Base-by-base conservation (phyloP, 2,329 filamentous ascomycete genomes). In the Diaporthe helianthi region DNA sequence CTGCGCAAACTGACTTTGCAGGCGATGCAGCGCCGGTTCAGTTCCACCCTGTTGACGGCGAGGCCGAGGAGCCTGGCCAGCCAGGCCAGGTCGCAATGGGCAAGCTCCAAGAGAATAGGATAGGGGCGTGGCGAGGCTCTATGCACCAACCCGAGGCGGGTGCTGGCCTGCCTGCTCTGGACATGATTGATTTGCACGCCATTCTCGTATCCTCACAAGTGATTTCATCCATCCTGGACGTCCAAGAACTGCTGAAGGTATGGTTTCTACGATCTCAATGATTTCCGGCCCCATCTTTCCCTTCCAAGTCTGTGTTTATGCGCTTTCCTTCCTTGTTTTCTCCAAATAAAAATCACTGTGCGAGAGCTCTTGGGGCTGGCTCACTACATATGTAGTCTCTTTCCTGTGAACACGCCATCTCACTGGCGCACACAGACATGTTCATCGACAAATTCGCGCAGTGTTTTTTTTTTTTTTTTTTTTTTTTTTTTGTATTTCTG, bases 181-280 rank as follows among this genome's bases (percentile, higher is more conserved):
- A 95, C 80, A 94, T 95, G 90, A 90, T 95, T 76, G 92, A 94
- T 78, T 79, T 94, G 71, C 90, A 92, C 51, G 91, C 90, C 29
- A 94, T 95, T 69, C 83, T 95, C 17, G 89, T 92, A 74, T 93
- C 90, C 3, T 93, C 91, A 12, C 92, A 94, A 76, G 87, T 94
- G 52, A 90, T 95, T 52, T 94, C 92, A 5, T 94, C 92, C 19
- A 91, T 94, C 63, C 80, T 95, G 13, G 87, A 92, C 72, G 87
- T 94, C 15, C 92, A 94, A 72, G 87, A 91, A 74, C 84, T 95
- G 4, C 85, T 94, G 71, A 90, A 91, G 65, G 65, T 67, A 49
- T n/a, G 26, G 64, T 58, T n/a, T 6, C 47, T 1, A 24, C 3
- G 12, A 33, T 26, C 29, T 51, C 33, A 10, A 1, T 9, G 15